These are phyloP conservation scores for Neurospora pannonica DNA, from an alignment of 495 filamentous ascomycete species.

Conservation along the genomic window DNA sequence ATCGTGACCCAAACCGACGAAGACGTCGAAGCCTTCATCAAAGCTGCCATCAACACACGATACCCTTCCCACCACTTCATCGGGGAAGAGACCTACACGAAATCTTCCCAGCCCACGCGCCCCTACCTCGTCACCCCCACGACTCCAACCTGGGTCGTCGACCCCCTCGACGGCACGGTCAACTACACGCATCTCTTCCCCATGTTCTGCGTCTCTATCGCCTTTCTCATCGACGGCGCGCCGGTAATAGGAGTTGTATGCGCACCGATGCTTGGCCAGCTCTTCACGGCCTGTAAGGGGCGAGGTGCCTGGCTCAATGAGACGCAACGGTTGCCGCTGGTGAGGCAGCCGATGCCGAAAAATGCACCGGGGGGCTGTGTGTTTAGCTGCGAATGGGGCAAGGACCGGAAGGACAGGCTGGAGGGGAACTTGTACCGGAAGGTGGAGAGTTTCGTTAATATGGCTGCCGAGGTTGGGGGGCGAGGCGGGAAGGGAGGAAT, in stretches of 20 bases:
- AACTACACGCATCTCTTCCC: constrained; percentile 67
- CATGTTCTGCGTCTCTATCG: constrained; percentile 65
- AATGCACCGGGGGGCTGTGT: constrained; percentile 56
- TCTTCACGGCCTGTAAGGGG: constrained; percentile 52
- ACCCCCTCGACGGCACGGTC: constrained; percentile 62
- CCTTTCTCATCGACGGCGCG: constrained; percentile 43
- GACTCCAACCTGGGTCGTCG: constrained; percentile 58
- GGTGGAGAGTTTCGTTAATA: constrained; percentile 59
- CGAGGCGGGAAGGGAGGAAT: constrained; percentile 59
- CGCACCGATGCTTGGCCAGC: constrained; percentile 53
- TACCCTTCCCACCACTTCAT: constrained; percentile 61
- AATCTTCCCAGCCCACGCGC: constrained; percentile 35
- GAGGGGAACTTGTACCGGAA: constrained; percentile 58
- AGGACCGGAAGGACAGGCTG: constrained; percentile 51
- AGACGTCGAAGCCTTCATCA: constrained; percentile 60
- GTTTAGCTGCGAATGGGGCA: constrained; percentile 65
- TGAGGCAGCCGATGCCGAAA: constrained; percentile 49
- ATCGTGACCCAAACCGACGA: constrained; percentile 64
- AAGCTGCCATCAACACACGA: constrained; percentile 38
- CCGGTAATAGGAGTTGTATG: constrained; percentile 58
- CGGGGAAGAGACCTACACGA: constrained; percentile 61
- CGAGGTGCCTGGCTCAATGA: constrained; percentile 60
- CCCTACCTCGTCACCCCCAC: constrained; percentile 49
- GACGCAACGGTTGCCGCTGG: constrained; percentile 45
- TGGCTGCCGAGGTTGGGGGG: constrained; percentile 53